Conservation (phyloP, 2,329 filamentous ascomycete species). For the Talaromyces sp. region DNA sequence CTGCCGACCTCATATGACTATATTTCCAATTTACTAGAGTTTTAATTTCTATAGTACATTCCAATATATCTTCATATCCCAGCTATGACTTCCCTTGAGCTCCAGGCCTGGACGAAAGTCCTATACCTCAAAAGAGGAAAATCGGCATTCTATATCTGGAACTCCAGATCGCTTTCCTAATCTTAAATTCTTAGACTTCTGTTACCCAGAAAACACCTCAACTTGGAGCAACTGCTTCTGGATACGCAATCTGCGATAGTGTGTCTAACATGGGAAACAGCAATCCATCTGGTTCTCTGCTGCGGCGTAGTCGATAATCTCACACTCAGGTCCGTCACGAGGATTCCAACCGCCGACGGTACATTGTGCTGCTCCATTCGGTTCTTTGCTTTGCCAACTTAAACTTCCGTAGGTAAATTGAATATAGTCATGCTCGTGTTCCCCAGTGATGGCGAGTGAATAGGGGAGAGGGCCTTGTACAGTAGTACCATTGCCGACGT, state of each 20-base stretch:
- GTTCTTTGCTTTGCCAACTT: conserved; percentile 6
- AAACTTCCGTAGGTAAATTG: conserved; percentile 9
- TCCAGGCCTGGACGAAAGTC: conserved; percentile 1
- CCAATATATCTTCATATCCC: neutral
- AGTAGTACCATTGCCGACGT: conserved; percentile 9
- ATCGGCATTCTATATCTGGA: neutral
- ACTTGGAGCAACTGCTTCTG: conserved; percentile 3
- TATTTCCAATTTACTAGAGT: too few relatives aligned
- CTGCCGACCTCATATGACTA: too few relatives aligned
- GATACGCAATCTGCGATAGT: neutral
- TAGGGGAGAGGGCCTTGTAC: conserved; percentile 13
- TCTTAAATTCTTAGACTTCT: neutral
- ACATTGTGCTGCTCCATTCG: conserved; percentile 8
- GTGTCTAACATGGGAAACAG: conserved; percentile 15
- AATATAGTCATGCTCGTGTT: conserved; percentile 13
- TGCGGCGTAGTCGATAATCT: neutral
- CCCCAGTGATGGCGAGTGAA: conserved; percentile 8
- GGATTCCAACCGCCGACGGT: conserved; percentile 7
- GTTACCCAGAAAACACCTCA: conserved; percentile 1
- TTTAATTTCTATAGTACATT: too few relatives aligned
- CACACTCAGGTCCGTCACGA: conserved; percentile 11
- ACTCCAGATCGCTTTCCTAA: conserved; percentile 1
- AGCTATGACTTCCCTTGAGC: neutral
- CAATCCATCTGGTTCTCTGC: conserved; percentile 17
- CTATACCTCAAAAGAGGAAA: conserved; percentile 3